Evolutionary conservation across 2,329 filamentous ascomycete species (phyloP), one percentile per base, ranked within the genome.

Genomic region (Alternaria gansuensis): DNA sequence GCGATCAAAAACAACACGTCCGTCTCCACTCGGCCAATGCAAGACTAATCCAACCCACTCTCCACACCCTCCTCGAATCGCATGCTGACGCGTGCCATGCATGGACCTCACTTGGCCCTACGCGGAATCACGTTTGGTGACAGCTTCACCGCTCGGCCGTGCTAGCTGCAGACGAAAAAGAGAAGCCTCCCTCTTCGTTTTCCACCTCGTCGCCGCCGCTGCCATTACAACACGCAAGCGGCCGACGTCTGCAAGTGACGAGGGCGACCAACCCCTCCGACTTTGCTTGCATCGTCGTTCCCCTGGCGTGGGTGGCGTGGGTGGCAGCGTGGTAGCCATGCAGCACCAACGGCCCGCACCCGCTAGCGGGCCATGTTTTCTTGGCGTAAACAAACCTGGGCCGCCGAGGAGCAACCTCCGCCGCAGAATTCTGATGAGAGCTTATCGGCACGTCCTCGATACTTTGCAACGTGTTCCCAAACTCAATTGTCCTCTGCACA

Each of bases 21-120:
- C 34, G 13, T 41, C 44, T 29, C 41, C 40, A 51, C 53, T 41
- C 54, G 23, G 34, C 53, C 45, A 54, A 54, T 40, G 37, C 52
- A 40, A 34, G 41, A 39, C 26, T 26, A 36, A 45, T n/a, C 10
- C 46, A 29, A 39, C 54, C 40, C 48, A 41, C 51, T 36, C 29
- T 64, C 37, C 41, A 21, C 11, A 4, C 31, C 37, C 9, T 45
- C 62, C 62, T 58, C 72, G 71, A 75, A 75, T 75, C 48, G 65
- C 64, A 60, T 51, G 51, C 33, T 65, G 73, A 69, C 72, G 71
- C 72, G 73, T 76, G 63, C 70, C 68, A 59, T 75, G 70, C 73
- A 65, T 69, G 58, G 57, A 59, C 60, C 69, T 70, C 63, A 63
- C 59, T 69, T 57, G 57, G 52, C 62, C 69, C 67, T 64, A 63